Percentiles rank a stretch among this genome's conserved stretches.
These are phyloP conservation scores for Arabidopsis hybrid DNA, from an alignment of 441 rosid species.

Conservation along the genomic window DNA sequence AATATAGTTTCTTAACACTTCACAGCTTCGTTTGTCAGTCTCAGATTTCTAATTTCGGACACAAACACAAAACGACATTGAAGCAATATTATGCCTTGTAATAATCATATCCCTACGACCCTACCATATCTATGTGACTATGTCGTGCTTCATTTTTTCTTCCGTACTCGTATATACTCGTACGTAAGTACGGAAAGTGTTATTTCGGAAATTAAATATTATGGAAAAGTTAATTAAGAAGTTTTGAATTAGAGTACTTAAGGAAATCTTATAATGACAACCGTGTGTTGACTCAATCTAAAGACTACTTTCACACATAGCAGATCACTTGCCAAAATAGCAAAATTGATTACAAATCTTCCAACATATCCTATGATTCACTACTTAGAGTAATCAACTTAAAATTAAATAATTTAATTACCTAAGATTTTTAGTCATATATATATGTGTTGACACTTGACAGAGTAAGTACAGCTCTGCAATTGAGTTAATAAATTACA, in stretches of 20 bases:
- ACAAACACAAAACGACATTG: slow-evolving; percentile 32
- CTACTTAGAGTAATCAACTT: slow-evolving; percentile 28
- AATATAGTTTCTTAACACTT: slow-evolving; percentile 27
- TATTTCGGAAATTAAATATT: not conserved
- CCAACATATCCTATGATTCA: slow-evolving; percentile 40
- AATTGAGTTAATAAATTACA: not conserved
- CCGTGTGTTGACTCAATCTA: slow-evolving; percentile 40
- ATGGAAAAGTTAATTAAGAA: not conserved
- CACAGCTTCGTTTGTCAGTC: slow-evolving; percentile 36
- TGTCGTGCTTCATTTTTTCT: not conserved
- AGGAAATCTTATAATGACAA: slow-evolving; percentile 36
- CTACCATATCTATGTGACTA: not conserved
- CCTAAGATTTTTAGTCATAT: not conserved
- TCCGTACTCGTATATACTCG: not conserved
- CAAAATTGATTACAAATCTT: not conserved
- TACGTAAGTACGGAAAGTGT: not conserved
- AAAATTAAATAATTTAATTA: not conserved
- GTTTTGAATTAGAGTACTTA: slow-evolving; percentile 8
- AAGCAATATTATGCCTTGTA: slow-evolving; percentile 11
- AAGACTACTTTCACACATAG: slow-evolving; percentile 29
- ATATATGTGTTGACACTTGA: slow-evolving; percentile 11
- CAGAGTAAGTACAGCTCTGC: not conserved
- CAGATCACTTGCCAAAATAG: slow-evolving; percentile 11
- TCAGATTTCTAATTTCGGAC: slow-evolving; percentile 23
- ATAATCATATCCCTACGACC: slow-evolving; percentile 20